Evolutionary conservation across 139 green algal genomes (phyloP).

Genomic region (Yamagishiella unicocca): DNA sequence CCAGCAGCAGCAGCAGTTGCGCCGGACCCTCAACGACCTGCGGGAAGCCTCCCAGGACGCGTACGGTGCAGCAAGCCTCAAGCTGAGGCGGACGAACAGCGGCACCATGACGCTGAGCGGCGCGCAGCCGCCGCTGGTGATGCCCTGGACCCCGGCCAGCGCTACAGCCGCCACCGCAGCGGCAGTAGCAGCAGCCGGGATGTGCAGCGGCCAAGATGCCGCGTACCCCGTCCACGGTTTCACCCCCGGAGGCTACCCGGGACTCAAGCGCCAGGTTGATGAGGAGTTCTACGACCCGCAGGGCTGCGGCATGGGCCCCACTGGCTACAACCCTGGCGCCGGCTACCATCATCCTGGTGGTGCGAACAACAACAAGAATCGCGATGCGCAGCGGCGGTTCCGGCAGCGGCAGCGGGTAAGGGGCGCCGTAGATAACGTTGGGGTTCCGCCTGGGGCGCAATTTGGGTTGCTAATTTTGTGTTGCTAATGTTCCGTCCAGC

Average conservation of each 20-base stretch:
- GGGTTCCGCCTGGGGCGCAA: no score
- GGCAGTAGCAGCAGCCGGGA: not conserved
- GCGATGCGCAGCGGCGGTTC: conserved; percentile 21
- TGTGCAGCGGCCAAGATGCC: no score
- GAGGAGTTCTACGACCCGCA: not conserved
- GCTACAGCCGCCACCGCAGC: not conserved
- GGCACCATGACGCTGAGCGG: not conserved
- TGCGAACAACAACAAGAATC: not conserved
- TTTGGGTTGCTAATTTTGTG: no score
- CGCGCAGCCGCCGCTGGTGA: not conserved
- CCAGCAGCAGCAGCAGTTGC: no score
- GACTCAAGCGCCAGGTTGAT: not conserved
- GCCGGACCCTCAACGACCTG: no score
- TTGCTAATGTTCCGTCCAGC: no score
- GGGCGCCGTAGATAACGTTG: no score
- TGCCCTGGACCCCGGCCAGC: not conserved
- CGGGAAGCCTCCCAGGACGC: no score
- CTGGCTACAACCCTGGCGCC: not conserved
- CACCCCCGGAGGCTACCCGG: not conserved
- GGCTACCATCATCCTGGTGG: not conserved
- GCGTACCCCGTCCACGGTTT: no score
- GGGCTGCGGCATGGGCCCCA: no score
- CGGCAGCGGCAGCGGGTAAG: conserved; percentile 25
- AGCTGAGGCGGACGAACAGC: not conserved
- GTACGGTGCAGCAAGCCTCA: no score